Base-by-base conservation (phyloP, 176 grass and related monocot genomes). In the Phoenix roebelenii region DNA sequence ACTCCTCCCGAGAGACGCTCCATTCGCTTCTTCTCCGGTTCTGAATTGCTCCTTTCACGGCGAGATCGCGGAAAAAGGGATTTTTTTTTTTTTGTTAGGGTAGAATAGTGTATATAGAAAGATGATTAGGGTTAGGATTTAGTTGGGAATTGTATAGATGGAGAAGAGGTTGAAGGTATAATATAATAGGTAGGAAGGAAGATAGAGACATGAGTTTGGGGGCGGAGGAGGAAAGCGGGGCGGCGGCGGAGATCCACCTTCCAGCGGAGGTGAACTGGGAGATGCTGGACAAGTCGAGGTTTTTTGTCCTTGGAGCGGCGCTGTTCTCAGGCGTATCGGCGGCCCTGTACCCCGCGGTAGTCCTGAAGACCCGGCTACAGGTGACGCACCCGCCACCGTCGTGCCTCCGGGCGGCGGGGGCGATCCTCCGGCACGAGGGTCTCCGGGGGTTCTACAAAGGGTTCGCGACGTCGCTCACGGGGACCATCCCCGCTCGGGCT, bases 221-320 rank as follows among this genome's bases (percentile, higher is more conserved):
- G 66, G 83, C 83, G 57, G 78, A 96, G 74, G 76, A 71, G 52
- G 60, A 51, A 14, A 61, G 59, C 23, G 80, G 61, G 1, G 67
- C 32, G 15, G 80, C 61, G 0, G 74, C 58, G 5, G 50, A 73
- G 70, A 63, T 73, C 59, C 70, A 63, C 18, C 50, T 98, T 0
- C 93, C 93, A 5, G 93, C 84, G 2, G 93, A 98, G 79, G 87
- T 98, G 55, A 88, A 85, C 84, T 98, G 93, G 93, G 93, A 98
- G 93, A 98, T 92, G 87, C 87, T 98, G 0, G 93, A 98, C 74
- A 98, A 98, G 78, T 98, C 87, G 18, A 74, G 93, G 4, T 98
- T 98, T 79, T 98, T 98, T 70, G 77, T 89, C 32, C 84, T 92
- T 0, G 93, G 93, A 25, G 87, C 93, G 0, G 87, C 70, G 7